Base-by-base conservation (phyloP, 1,284 basidiomycete genomes). In the Coniferiporia sulphurascens region DNA sequence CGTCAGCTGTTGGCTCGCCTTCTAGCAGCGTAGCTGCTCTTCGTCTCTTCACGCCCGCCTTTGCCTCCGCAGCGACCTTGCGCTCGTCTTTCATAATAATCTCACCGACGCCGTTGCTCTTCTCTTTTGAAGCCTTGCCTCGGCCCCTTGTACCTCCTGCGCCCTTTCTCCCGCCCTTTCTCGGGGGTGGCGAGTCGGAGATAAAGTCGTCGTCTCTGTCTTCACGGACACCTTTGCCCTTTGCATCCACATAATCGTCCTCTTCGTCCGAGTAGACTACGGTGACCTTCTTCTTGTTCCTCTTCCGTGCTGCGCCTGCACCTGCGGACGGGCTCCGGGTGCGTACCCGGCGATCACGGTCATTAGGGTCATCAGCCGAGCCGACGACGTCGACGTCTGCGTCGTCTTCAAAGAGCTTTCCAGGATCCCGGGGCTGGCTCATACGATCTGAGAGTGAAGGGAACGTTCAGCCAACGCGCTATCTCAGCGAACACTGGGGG, bases 11-110 rank as follows among this genome's bases (percentile, higher is more conserved):
- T 2, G 27, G 41, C 15, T 17, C 59, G 21, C 51, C 41, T 21
- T 52, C 51, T 4, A 55, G 46, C 19, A 61, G 8, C 34, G 60
- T 58, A 13, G 54, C 60, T 9, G 21, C 56, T 43, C 52, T 62
- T 62, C 21, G 48, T 41, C 22, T 19, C 43, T 43, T 41, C 38
- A 32, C 45, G 8, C 60, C 53, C 61, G 55, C n/a, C 57, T 48
- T 56, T 13, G 17, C 38, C n/a, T 36, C 34, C 7, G 32, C 48
- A 8, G 50, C 46, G 3, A 68, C 60, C 64, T 70, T 78, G 50
- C 76, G 73, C 62, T 79, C 78, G 59, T 78, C 76, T 57, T 72
- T 74, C 54, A 75, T 70, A 45, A 65, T 44, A 19, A 75, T 66
- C 43, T 73, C 73, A 44, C 69, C 74, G 50, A 73, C 70, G 4